Percentiles rank a stretch among this genome's conserved stretches.
These are phyloP conservation scores for Colletotrichum shisoi DNA, from an alignment of 2,329 filamentous ascomycete species.

Conservation along the genomic window DNA sequence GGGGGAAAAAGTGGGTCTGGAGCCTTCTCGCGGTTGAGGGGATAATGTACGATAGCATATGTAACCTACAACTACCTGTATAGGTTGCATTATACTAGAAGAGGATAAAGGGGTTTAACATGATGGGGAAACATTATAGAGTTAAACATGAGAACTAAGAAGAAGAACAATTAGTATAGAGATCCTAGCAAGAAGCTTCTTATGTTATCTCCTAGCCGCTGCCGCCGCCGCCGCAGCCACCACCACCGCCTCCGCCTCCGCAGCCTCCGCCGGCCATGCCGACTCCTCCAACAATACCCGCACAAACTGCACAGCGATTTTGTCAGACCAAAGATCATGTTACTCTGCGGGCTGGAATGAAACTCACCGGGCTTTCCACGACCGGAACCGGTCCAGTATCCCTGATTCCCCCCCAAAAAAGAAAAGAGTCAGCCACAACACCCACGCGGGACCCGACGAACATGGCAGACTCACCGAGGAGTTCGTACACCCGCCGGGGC, in stretches of 20 bases:
- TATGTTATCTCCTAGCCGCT: not conserved
- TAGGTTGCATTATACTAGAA: accelerated
- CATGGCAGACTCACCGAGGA: conserved; percentile 15
- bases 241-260: conserved; percentile 17
- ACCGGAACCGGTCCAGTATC: conserved; percentile 9
- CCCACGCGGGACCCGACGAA: not conserved
- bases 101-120: too few relatives aligned
- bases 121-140: not conserved
- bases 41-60: too few relatives aligned
- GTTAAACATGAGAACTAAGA: too few relatives aligned
- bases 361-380: not conserved
- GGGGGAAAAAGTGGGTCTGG: too few relatives aligned
- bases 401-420: too few relatives aligned
- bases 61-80: accelerated
- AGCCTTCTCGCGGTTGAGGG: too few relatives aligned
- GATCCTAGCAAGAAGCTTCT: too few relatives aligned
- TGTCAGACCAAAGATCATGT: not conserved
- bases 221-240: conserved; percentile 21
- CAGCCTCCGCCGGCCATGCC: not conserved
- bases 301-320: not conserved
- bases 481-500: conserved; percentile 47
- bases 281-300: not conserved
- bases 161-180: not conserved
- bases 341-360: too few relatives aligned
- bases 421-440: not conserved